Evolutionary conservation across 2,329 filamentous ascomycete species (phyloP), one percentile per base, ranked within the genome.

Genomic region (Sporothrix pallida): DNA sequence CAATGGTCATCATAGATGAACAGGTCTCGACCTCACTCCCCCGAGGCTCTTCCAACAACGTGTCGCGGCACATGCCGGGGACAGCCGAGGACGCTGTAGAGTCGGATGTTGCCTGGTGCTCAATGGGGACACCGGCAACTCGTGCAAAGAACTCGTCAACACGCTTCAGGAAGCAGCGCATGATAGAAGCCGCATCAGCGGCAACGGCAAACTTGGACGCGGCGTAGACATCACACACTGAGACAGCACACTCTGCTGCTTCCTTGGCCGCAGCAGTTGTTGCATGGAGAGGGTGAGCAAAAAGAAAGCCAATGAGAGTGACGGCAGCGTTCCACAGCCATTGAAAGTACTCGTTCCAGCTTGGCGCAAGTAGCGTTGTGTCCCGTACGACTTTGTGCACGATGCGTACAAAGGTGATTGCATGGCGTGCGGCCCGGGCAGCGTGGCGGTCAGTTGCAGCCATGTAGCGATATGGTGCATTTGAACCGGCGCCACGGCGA

Each of bases 271-370:
- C 68, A 0, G 77, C 76, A 0, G 79, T 80, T 0, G 77, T 76
- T 5, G 79, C 74, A 12, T 79, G 75, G 0, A 78, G 60, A 0
- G 84, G 83, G 69, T 83, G 80, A 0, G 82, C 81, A 0, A 85
- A 74, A 2, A 83, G 76, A 74, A 83, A 86, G 6, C 83, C 84
- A 9, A 84, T 73, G 1, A 84, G 77, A 2, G 81, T 80, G 20
- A 85, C 75, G 0, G 81, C 78, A 0, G 83, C 82, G 75, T 84
- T 82, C 82, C 83, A 85, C 76, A 84, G 83, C 78, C 80, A 84
- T 50, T 83, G 81, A 62, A 83, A 84, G 1, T 78, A 79, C 72
- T 83, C 81, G 74, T 82, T 78, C 81, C 80, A 83, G n/a, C 82
- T 81, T 13, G 62, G 62, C 44, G 74, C 75, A 7, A 84, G 72